Base-by-base conservation (phyloP, 1,284 basidiomycete species). In the Microbotryomycetes sp. region DNA sequence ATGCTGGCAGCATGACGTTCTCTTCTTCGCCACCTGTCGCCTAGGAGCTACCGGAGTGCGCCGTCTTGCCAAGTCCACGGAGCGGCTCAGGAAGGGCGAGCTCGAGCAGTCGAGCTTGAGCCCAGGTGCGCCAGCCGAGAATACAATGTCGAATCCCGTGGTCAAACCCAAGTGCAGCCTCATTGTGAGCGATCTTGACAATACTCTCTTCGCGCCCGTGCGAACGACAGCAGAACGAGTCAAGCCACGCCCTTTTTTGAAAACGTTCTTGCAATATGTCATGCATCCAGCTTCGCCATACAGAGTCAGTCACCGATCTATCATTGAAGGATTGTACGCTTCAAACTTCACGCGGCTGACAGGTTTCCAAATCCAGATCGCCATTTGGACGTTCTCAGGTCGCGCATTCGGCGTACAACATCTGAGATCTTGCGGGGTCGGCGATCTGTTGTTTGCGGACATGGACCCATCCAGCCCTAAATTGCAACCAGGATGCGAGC, bases 241-340 rank as follows among this genome's bases (percentile, higher is more conserved):
- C 29, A 46, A 61, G 29, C 56, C 65, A 3, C 54, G 65, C 0
- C 65, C 65, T 14, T 67, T 54, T 52, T 58, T 67, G 28, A 49
- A 42, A 23, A 67, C 65, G 2, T 67, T 67, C 55, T 23, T 67
- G 30, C n/a, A 47, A 0, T 67, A 67, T 55, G 19, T 67, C 49
- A 55, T 55, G 51, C 56, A 64, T 29, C 62, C 59, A 0, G 7
- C 3, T 0, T 56, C 62, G 16, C 60, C 65, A 0, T 67, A 58
- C 53, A 9, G 12, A 26, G 51, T 26, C n/a, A 26, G 29, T 26
- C 30, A 19, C 3, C 4, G 5, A 6, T 53, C 16, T 36, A 6
- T 22, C n/a, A 1, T 16, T 50, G 2, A 16, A 12, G 49, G 15
- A 28, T 19, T 50, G 4, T n/a, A n/a, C n/a, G n/a, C n/a, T n/a